Base-by-base conservation (phyloP, 2,329 filamentous ascomycete genomes). In the Cladosporium phlei region DNA sequence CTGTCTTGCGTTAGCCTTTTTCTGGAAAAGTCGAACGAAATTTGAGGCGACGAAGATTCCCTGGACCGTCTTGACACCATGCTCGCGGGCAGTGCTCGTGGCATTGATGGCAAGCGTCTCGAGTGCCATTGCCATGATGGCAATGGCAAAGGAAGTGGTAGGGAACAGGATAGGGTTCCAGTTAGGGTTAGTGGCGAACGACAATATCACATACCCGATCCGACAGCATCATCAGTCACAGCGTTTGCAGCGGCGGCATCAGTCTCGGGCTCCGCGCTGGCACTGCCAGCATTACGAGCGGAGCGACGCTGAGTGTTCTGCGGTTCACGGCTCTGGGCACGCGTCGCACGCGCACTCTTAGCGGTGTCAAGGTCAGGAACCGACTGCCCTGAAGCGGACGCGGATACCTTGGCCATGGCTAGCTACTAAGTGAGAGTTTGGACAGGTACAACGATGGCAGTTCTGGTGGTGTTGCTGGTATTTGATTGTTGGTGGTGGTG, bases 261-360 rank as follows among this genome's bases (percentile, higher is more conserved):
- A n/a, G 47, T 33, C 51, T 56, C 27, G 60, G 34, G 19, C 17
- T 37, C 42, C 22, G 29, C 42, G 17, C 42, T 37, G 22, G 42
- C 30, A 21, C 32, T 20, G 17, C 32, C 14, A n/a, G 32, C 32
- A 37, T 45, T 45, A 16, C 42, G 42, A 9, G 42, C 42, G 10
- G 42, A 45, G 17, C 42, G 42, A 28, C 42, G 42, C 16, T 34
- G 42, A 21, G 33, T 34, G 12, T 47, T 40, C 38, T 48, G 33
- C 4, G 65, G 46, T 34, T 70, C 69, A 47, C 60, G 64, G 55
- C 69, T 71, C 42, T 61, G 62, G 55, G 67, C 70, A 54, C 69
- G 62, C 35, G 66, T 60, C 19, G 50, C 54, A 34, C 66, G 59
- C 20, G 54, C 52, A 8, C 40, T 44, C 29, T 39, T 42, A 3